Evolutionary conservation across 73 alveolate species (phyloP).

Genomic region (Paramecium sexaurelia): DNA sequence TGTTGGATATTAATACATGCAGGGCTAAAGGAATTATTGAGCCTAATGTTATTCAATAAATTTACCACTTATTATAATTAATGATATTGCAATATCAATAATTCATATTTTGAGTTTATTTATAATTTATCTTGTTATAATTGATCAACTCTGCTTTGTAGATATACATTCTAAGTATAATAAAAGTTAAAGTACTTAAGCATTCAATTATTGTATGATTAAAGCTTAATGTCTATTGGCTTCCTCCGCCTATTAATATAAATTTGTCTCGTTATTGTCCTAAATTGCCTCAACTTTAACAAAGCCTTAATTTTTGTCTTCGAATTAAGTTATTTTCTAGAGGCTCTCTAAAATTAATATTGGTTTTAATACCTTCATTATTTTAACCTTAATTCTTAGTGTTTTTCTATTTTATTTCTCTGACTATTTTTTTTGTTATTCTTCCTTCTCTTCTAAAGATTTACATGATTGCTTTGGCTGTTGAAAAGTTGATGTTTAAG

Average conservation of each 20-base stretch:
- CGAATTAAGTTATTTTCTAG: background rate
- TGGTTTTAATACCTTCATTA: background rate
- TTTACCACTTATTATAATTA: background rate
- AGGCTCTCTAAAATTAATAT: background rate
- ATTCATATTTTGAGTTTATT: background rate
- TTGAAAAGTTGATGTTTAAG: slow-evolving; percentile 14
- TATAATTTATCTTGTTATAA: background rate
- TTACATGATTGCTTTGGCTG: slow-evolving; percentile 40
- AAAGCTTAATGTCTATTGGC: slow-evolving; percentile 6
- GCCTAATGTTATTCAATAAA: background rate
- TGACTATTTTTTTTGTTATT: background rate
- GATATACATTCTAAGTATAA: background rate
- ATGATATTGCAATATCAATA: background rate
- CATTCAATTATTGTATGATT: background rate
- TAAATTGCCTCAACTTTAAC: slow-evolving; percentile 19
- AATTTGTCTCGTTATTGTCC: slow-evolving; percentile 17
- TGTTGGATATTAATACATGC: background rate
- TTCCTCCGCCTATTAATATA: background rate
- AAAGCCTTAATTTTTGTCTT: background rate
- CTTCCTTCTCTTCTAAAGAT: slow-evolving; percentile 48
- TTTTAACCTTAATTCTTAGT: background rate
- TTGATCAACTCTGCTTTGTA: background rate
- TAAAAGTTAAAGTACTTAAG: background rate
- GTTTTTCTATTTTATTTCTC: background rate
- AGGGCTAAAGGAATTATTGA: background rate